Conservation (phyloP, 164 flowering plant genomes). For the Chimonanthus praecox region DNA sequence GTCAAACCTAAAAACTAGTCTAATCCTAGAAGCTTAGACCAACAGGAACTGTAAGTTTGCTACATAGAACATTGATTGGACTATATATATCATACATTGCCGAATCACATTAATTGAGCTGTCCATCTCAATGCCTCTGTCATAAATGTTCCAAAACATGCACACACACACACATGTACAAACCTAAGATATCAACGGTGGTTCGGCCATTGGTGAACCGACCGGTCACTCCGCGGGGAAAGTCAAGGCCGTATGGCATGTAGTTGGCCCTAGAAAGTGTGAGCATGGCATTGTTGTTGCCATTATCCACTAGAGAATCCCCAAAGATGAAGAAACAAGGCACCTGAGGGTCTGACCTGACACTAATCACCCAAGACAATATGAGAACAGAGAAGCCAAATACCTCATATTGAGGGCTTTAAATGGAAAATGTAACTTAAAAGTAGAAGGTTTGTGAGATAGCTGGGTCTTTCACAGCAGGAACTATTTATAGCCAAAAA, state of each 20-base stretch:
- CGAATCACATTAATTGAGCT: neutral
- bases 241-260: slow-evolving; percentile 79
- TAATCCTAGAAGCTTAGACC: too few species aligned
- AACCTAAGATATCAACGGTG: slow-evolving; percentile 64
- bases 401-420: neutral
- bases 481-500: neutral
- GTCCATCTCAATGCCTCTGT: too few species aligned
- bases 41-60: neutral
- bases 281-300: slow-evolving; percentile 68
- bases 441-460: neutral
- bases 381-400: neutral
- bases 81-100: neutral
- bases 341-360: slow-evolving; percentile 29
- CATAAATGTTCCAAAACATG: neutral
- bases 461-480: neutral
- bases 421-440: too few species aligned
- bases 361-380: neutral
- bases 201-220: slow-evolving; percentile 85
- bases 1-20: too few species aligned
- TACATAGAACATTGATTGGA: neutral
- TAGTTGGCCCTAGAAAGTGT: slow-evolving; percentile 82
- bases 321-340: slow-evolving; percentile 85
- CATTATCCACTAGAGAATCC: slow-evolving; percentile 86
- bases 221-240: slow-evolving; percentile 64
- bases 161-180: neutral